Percentiles rank a stretch among this genome's conserved stretches.
Evolutionary conservation across 2,329 filamentous ascomycete species (phyloP).

Genomic region (Pyricularia sp.): DNA sequence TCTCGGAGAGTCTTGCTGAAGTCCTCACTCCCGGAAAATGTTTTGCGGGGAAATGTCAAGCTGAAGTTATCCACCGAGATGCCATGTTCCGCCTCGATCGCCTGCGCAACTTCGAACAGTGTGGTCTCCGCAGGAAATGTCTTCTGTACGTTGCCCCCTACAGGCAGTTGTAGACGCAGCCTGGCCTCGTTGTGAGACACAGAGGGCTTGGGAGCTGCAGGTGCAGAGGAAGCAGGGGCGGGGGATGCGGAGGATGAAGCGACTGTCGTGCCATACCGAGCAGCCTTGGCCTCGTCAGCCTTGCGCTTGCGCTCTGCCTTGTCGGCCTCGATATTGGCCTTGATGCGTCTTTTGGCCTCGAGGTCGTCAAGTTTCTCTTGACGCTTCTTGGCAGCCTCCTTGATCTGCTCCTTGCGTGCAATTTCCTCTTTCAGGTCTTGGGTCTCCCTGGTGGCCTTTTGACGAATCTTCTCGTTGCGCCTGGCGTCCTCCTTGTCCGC

Average conservation of each 20-base stretch:
- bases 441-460: slow-evolving; percentile 78
- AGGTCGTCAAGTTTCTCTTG: slow-evolving; percentile 77
- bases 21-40: slow-evolving; percentile 54
- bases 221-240: slow-evolving; percentile 30
- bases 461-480: slow-evolving; percentile 71
- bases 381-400: slow-evolving; percentile 76
- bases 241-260: slow-evolving; percentile 32
- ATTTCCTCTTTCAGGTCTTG: slow-evolving; percentile 88
- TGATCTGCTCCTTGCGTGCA: slow-evolving; percentile 76
- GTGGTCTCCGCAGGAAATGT: slow-evolving; percentile 82
- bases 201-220: slow-evolving; percentile 51
- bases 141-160: slow-evolving; percentile 68
- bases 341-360: slow-evolving; percentile 77
- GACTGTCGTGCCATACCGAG: slow-evolving; percentile 57
- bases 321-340: slow-evolving; percentile 88
- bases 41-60: slow-evolving; percentile 78
- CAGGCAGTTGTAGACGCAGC: slow-evolving; percentile 60
- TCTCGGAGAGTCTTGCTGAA: slow-evolving; percentile 89
- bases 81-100: slow-evolving; percentile 59
- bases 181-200: slow-evolving; percentile 68
- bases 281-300: slow-evolving; percentile 73
- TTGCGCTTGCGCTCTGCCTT: slow-evolving; percentile 80
- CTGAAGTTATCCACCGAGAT: slow-evolving; percentile 62
- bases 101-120: slow-evolving; percentile 78
- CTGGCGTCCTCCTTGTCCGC: slow-evolving; percentile 72